phyloP scores from a whole-genome alignment of 129 eudicot species.

The Dittrichia graveolens region DNA sequence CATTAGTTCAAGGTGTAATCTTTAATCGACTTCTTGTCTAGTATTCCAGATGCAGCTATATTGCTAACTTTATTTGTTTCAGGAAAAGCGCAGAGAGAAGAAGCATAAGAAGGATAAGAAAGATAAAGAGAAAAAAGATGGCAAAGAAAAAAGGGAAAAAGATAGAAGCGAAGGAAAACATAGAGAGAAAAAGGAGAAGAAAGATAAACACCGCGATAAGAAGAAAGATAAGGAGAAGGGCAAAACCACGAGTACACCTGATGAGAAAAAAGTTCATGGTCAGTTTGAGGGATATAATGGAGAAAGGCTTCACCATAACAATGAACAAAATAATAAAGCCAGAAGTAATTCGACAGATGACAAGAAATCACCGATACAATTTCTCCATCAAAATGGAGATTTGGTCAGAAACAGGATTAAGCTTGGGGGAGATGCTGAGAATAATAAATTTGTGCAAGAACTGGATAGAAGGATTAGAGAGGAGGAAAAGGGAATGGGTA shows the following conservation, averaged over 20 bases:
- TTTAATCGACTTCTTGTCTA: slow-evolving; percentile 11
- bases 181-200: slow-evolving; percentile 66
- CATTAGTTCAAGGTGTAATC: background rate
- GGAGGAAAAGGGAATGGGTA: slow-evolving; percentile 58
- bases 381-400: slow-evolving; percentile 46
- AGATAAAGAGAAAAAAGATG: slow-evolving; percentile 66
- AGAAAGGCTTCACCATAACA: slow-evolving; percentile 39
- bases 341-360: slow-evolving; percentile 25
- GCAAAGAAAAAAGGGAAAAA: slow-evolving; percentile 60
- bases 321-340: slow-evolving; percentile 39
- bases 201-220: slow-evolving; percentile 66
- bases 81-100: slow-evolving; percentile 71
- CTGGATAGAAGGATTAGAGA: slow-evolving; percentile 57
- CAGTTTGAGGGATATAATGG: slow-evolving; percentile 41
- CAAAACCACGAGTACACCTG: slow-evolving; percentile 42
- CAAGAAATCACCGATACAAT: slow-evolving; percentile 23
- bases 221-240: slow-evolving; percentile 63
- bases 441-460: slow-evolving; percentile 52
- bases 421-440: slow-evolving; percentile 38
- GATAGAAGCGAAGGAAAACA: slow-evolving; percentile 59
- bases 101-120: slow-evolving; percentile 73
- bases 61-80: slow-evolving; percentile 12
- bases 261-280: slow-evolving; percentile 34
- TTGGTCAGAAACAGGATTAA: slow-evolving; percentile 29
- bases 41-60: background rate